Evolutionary conservation across 805 yeast species (phyloP).

Genomic region (Metschnikowia lochheadii): DNA sequence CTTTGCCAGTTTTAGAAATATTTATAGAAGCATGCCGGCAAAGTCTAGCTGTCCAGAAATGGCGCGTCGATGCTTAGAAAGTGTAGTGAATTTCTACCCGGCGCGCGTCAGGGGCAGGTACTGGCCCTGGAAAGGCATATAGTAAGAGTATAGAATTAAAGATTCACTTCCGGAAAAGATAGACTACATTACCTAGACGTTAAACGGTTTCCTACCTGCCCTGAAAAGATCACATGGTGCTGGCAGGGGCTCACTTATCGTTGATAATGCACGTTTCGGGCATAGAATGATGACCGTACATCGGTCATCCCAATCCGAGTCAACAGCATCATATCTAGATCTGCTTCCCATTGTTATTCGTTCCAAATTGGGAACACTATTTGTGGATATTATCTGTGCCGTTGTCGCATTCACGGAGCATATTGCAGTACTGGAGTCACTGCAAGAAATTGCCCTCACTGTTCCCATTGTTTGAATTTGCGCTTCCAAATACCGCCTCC

Average conservation of each 20-base stretch:
- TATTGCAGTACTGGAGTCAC: not conserved
- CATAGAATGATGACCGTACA: not conserved
- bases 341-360: not conserved
- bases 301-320: not conserved
- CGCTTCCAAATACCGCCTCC: no score
- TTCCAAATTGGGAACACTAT: not conserved
- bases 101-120: conserved; percentile 2
- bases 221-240: not conserved
- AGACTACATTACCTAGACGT: not conserved
- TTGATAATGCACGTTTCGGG: not conserved
- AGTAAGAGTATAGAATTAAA: not conserved
- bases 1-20: not conserved
- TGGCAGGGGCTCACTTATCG: not conserved
- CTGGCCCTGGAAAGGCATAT: not conserved
- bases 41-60: not conserved
- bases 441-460: not conserved
- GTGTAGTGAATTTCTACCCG: not conserved
- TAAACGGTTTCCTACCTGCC: not conserved
- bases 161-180: not conserved
- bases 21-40: not conserved
- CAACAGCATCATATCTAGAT: not conserved
- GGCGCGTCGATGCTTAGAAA: not conserved
- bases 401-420: not conserved
- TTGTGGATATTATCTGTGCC: no score
- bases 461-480: not conserved